Evolutionary conservation across 1,284 basidiomycete genomes (phyloP), one percentile per base, ranked within the genome.

Genomic region (Retiboletus fuscus): DNA sequence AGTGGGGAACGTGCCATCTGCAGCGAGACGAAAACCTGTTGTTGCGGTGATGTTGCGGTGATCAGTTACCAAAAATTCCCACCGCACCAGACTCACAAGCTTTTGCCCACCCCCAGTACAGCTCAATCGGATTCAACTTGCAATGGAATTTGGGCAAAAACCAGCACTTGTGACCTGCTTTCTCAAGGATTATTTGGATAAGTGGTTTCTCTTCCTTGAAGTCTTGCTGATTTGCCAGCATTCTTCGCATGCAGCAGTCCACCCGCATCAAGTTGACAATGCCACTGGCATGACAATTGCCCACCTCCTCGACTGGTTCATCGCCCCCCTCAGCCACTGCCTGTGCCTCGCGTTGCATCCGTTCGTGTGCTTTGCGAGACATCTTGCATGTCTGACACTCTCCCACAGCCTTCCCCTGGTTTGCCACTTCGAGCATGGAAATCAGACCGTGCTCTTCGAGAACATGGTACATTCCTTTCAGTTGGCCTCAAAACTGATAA

Each of bases 61-160:
- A 46, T 46, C 46, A 46, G 11, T 46, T 20, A 46, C 46, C 46
- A 46, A 46, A 46, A 10, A 46, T 46, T 46, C 46, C 46, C 4
- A 46, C 44, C 15, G 15, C 44, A 34, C 34, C 8, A 8, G 15
- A 60, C 18, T 51, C 18, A 67, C 5, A 18, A 7, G 44, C 58
- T 51, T 71, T 71, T 1, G 44, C 51, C 58, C 51, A 70, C 5
- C 76, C 74, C 78, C 73, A 79, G 67, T 67, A 77, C 62, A 77
- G 71, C 55, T 80, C 74, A 47, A 80, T 79, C 0, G 71, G 70
- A 51, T 80, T 80, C 28, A 70, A 18, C 39, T 68, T 47, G 41
- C 65, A 70, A 24, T 72, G 69, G 46, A 70, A 73, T 39, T 39
- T 39, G 34, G 3, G 39, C 39, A 41, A 11, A 13, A 41, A 41